Conservation (phyloP, 805 yeast genomes). For the Myxozyma geophila region DNA sequence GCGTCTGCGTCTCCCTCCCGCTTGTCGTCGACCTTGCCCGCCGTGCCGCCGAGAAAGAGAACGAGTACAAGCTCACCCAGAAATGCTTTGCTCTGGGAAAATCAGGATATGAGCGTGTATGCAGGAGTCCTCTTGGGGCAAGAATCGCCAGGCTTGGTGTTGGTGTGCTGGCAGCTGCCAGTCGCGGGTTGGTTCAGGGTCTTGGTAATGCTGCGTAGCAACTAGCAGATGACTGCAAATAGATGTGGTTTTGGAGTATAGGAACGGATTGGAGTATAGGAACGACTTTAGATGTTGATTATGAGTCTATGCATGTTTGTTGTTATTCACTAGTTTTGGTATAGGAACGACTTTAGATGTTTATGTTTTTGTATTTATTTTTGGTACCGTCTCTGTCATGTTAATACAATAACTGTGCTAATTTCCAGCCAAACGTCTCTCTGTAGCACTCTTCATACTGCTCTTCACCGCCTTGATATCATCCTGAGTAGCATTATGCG, state of each 20-base stretch:
- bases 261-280: not conserved
- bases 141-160: slow-evolving; percentile 3
- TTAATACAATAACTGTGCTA: no score
- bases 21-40: slow-evolving; percentile 16
- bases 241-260: not conserved
- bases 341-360: no score
- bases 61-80: slow-evolving; percentile 23
- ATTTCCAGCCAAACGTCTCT: slow-evolving; percentile 43
- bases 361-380: not conserved
- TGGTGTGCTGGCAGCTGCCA: slow-evolving; percentile 20
- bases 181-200: slow-evolving; percentile 27
- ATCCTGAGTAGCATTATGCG: slow-evolving; percentile 62
- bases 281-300: no score
- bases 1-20: slow-evolving; percentile 21
- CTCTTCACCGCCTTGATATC: slow-evolving; percentile 56
- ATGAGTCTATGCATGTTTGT: no score
- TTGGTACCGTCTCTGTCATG: not conserved
- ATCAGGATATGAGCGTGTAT: slow-evolving; percentile 16
- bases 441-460: slow-evolving; percentile 57
- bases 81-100: slow-evolving; percentile 12
- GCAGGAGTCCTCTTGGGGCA: slow-evolving; percentile 18
- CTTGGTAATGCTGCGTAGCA: not conserved
- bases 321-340: not conserved
- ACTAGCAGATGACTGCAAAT: not conserved
- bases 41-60: slow-evolving; percentile 20